Percentiles rank a stretch among this genome's conserved stretches.
Conservation (phyloP, 176 grass and related monocot genomes). For the Triticum aestivum region DNA sequence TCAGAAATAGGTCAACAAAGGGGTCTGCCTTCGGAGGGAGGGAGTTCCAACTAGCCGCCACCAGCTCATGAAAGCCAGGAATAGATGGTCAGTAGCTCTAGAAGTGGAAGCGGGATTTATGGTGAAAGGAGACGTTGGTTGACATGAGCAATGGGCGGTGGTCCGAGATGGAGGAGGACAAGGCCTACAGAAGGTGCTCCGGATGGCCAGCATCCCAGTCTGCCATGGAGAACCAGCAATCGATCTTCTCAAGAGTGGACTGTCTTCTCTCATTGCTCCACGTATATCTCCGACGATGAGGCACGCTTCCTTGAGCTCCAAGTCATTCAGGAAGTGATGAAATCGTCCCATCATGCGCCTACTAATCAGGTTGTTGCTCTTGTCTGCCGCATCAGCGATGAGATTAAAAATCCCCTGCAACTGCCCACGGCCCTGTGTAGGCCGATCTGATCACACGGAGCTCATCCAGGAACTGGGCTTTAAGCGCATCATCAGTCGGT, state of each 20-base stretch:
- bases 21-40: background rate
- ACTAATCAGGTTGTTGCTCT: too few relatives aligned
- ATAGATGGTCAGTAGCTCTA: background rate
- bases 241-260: background rate
- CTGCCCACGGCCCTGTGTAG: too few relatives aligned
- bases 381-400: too few relatives aligned
- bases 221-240: background rate
- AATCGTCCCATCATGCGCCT: too few relatives aligned
- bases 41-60: background rate
- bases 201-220: background rate
- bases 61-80: background rate
- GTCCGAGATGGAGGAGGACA: background rate
- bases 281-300: background rate
- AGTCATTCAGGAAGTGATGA: too few relatives aligned
- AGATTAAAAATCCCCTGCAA: too few relatives aligned
- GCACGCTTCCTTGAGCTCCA: too few relatives aligned
- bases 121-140: background rate
- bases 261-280: background rate
- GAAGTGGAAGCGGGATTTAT: background rate
- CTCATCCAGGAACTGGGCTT: too few relatives aligned
- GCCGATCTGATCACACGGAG: too few relatives aligned
- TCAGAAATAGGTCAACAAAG: background rate
- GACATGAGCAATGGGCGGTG: background rate
- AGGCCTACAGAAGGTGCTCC: background rate
- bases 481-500: too few relatives aligned